A percentile compares a stretch with the other conserved stretches of the same genome.
Conservation (phyloP, 177 flowering plant genomes). For the Vitis hybrid region DNA sequence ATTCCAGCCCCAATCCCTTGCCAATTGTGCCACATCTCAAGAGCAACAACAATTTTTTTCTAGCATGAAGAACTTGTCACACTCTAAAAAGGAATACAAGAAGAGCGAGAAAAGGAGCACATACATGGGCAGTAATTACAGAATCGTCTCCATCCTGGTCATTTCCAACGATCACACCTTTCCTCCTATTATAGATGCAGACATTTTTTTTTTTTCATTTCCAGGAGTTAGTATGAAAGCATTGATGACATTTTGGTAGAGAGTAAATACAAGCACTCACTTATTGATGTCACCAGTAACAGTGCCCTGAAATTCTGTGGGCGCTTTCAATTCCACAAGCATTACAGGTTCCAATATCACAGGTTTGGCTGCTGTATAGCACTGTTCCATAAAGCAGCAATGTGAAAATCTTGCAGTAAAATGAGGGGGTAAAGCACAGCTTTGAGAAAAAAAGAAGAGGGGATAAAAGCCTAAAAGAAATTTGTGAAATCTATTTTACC, state of each 20-base stretch:
- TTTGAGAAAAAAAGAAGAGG: background rate
- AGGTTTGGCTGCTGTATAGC: conserved; percentile 83
- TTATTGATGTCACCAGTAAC: conserved; percentile 96
- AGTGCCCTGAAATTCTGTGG: conserved; percentile 95
- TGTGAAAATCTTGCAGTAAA: background rate
- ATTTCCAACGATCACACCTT: conserved; percentile 92
- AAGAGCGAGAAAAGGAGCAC: conserved; percentile 20
- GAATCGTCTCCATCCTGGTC: conserved; percentile 99
- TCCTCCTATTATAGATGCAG: conserved; percentile 60
- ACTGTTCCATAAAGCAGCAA: conserved; percentile 47
- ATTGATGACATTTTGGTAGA: background rate
- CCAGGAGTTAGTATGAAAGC: background rate
- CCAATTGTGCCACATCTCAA: too few species aligned
- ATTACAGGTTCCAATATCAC: conserved; percentile 93
- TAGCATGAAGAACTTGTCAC: background rate
- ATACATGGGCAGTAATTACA: conserved; percentile 77
- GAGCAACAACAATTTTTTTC: too few species aligned
- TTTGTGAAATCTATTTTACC: background rate
- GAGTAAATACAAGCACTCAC: conserved; percentile 42
- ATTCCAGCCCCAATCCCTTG: too few species aligned
- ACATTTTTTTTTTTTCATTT: conserved; percentile 9
- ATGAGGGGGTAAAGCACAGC: background rate
- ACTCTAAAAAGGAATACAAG: background rate
- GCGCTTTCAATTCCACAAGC: conserved; percentile 92
- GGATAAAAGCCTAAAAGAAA: background rate